Evolutionary conservation across 1,139 yeast genomes (phyloP).

Genomic region (Pichia sp.): DNA sequence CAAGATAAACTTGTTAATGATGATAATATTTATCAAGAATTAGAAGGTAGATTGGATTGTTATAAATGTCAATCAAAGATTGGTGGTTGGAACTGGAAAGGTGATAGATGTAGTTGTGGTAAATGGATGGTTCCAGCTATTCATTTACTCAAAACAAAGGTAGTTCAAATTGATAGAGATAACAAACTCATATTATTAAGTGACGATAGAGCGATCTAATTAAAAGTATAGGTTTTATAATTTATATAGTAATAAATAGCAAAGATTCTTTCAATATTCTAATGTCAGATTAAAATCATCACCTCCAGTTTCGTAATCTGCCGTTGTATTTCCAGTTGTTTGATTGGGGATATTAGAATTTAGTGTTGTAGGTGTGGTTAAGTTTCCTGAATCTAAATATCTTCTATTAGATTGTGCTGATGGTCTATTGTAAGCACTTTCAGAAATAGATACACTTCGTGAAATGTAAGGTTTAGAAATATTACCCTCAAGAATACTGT

Average conservation of each 20-base stretch:
- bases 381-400: slow-evolving; percentile 8
- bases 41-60: slow-evolving; percentile 83
- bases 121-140: slow-evolving; percentile 94
- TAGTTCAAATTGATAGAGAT: slow-evolving; percentile 37
- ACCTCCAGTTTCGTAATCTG: slow-evolving; percentile 29
- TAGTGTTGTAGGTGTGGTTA: slow-evolving; percentile 10
- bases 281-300: slow-evolving; percentile 48
- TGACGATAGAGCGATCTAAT: slow-evolving; percentile 14
- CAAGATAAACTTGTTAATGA: slow-evolving; percentile 76
- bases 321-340: slow-evolving; percentile 21
- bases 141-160: slow-evolving; percentile 72
- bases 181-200: slow-evolving; percentile 14
- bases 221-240: not conserved
- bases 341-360: slow-evolving; percentile 7
- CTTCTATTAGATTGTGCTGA: slow-evolving; percentile 1
- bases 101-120: slow-evolving; percentile 91
- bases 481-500: slow-evolving; percentile 31
- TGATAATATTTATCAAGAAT: slow-evolving; percentile 76
- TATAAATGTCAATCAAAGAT: slow-evolving; percentile 78
- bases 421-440: slow-evolving; percentile 3
- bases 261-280: slow-evolving; percentile 29
- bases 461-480: not conserved
- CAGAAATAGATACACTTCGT: slow-evolving; percentile 10
- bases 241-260: not conserved
- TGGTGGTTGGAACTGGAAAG: slow-evolving; percentile 94